These are phyloP conservation scores for Dryadomyces quercivorus DNA, from an alignment of 2,329 filamentous ascomycete species.

Conservation along the genomic window DNA sequence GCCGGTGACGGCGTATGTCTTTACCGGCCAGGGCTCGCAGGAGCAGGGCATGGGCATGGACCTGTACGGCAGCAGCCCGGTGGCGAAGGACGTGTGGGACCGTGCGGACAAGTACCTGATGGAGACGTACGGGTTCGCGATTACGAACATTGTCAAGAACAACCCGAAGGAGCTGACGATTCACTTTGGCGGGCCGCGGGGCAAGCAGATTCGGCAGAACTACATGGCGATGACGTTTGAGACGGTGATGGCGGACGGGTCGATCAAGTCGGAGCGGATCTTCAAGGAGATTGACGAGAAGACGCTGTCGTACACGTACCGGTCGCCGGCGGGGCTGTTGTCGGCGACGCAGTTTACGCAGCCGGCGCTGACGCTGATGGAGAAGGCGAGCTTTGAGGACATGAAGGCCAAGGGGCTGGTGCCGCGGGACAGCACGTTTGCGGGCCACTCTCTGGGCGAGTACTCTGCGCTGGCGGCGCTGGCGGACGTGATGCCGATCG, in stretches of 20 bases:
- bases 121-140: constrained; percentile 97
- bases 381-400: constrained; percentile 98
- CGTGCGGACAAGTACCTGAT: constrained; percentile 95
- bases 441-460: constrained; percentile 94
- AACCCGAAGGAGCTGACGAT: constrained; percentile 98
- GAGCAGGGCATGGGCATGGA: constrained; percentile 99
- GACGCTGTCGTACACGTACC: constrained; percentile 93
- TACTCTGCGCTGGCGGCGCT: constrained; percentile 94
- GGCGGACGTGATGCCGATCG: constrained; percentile 99
- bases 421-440: constrained; percentile 91
- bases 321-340: constrained; percentile 83
- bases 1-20: constrained; percentile 91
- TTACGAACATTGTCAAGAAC: constrained; percentile 98
- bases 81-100: constrained; percentile 97
- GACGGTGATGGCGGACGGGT: constrained; percentile 83
- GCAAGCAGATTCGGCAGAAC: constrained; percentile 95
- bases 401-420: constrained; percentile 97
- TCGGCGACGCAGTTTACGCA: constrained; percentile 98
- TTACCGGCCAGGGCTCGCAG: constrained; percentile 95
- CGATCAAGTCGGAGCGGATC: constrained; percentile 96
- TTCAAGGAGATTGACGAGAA: constrained; percentile 95
- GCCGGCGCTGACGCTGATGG: constrained; percentile 94
- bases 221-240: constrained; percentile 99
- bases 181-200: constrained; percentile 91
- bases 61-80: constrained; percentile 81